Base-by-base conservation (phyloP, 2,329 filamentous ascomycete species). In the Aureobasidium sp. region DNA sequence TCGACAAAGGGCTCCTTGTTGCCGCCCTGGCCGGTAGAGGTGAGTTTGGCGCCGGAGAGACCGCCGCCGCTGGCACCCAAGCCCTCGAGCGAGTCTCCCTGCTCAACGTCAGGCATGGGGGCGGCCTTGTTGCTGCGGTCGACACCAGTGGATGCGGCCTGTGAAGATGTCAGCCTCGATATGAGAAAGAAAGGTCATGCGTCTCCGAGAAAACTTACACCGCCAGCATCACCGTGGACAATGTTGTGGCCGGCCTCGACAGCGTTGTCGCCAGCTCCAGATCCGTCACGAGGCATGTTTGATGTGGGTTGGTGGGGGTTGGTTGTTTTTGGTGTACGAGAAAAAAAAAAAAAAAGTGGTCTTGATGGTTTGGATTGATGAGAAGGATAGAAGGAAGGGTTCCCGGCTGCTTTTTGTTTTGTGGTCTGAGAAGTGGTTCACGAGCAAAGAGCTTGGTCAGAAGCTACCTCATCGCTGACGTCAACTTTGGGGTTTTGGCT, bases 1-100 rank as follows among this genome's bases (percentile, higher is more conserved):
- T 88, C 79, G 7, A 87, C 77, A 64, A 97, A 96, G 62, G 86
- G 82, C 55, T 75, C 76, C 90, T 96, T 96, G 4, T 78, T 83
- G 90, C 91, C 96, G 66, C 88, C 80, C 55, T 81, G 78, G 55
- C 77, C 71, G 11, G 44, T 48, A n/a, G 30, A 78, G 70, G 90
- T 96, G 58, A 97, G 93, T 17, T 79, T 76, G 54, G 95, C 77
- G 11, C 82, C 83, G 6, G 50, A 55, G 24, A 57, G 59, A 14
- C 66, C 66, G 48, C 65, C 67, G 27, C 67, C 68, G 12, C 63
- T 66, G 11, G 64, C 67, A 55, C 61, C 62, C 63, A 69, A 57
- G 53, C 66, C 67, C 47, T 65, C 62, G 39, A 69, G 40, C 4
- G 63, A 65, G 53, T 64, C 64, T 55, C 69, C 70, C 56, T 70